phyloP scores from a whole-genome alignment of 2,329 filamentous ascomycete species.

The Fusarium sp. region DNA sequence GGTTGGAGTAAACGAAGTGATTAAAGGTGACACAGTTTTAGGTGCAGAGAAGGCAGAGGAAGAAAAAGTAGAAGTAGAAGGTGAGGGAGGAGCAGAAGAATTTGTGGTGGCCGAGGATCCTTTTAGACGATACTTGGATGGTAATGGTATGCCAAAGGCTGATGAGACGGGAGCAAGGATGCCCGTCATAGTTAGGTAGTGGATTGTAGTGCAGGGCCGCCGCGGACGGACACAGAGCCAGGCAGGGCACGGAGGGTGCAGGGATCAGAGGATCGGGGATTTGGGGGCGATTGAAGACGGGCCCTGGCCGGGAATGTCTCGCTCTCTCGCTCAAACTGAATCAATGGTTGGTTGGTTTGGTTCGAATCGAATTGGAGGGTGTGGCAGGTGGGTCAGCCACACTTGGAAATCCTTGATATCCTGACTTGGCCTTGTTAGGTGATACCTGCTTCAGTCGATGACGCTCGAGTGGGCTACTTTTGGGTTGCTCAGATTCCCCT shows the following conservation, averaged over 20 bases:
- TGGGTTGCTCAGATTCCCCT: constrained; percentile 19
- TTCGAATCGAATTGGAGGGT: constrained; percentile 17
- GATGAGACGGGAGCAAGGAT: constrained; percentile 51
- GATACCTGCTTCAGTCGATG: constrained; percentile 33
- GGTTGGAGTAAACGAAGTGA: constrained; percentile 9
- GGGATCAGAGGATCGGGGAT: constrained; percentile 1
- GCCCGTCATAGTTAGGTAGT: constrained; percentile 47
- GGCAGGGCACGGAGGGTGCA: not conserved
- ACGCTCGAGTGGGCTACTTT: constrained; percentile 41
- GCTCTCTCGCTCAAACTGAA: not conserved
- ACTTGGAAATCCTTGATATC: constrained; percentile 31
- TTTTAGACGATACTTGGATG: constrained; percentile 46
- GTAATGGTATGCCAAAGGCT: constrained; percentile 51
- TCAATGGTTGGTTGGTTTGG: not conserved
- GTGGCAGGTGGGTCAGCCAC: constrained; percentile 43
- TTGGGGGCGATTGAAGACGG: constrained; percentile 19
- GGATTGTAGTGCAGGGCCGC: not conserved
- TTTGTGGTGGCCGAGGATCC: constrained; percentile 27
- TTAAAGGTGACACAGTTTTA: constrained; percentile 16
- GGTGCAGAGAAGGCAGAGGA: constrained; percentile 21
- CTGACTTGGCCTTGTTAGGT: constrained; percentile 18
- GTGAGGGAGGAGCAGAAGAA: constrained; percentile 30
- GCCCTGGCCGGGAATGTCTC: not conserved
- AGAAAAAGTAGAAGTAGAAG: constrained; percentile 33
- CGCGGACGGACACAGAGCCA: not conserved